These are phyloP conservation scores for Pseudonectria buxi DNA, from an alignment of 2,329 filamentous ascomycete genomes.

Conservation along the genomic window DNA sequence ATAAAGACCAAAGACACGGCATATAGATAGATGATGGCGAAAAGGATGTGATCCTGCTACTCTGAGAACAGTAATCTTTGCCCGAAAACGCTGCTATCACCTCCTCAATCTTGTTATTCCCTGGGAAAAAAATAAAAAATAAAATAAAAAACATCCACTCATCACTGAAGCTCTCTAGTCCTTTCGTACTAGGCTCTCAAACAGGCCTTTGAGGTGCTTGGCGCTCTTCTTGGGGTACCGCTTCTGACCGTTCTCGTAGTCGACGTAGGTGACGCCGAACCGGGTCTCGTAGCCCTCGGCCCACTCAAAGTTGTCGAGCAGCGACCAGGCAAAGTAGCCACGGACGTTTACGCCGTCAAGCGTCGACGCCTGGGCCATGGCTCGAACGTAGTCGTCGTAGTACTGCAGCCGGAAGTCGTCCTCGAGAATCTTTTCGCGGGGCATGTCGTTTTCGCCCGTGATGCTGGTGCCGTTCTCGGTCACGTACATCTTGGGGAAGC, in stretches of 20 bases:
- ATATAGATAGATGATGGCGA: no score
- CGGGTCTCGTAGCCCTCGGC: slow-evolving; percentile 85
- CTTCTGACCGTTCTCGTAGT: slow-evolving; percentile 74
- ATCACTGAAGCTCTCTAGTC: no score
- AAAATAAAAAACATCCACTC: no score
- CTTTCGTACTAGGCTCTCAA: slow-evolving; percentile 64
- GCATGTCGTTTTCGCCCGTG: slow-evolving; percentile 73
- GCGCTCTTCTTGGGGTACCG: slow-evolving; percentile 81
- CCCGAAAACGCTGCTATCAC: no score
- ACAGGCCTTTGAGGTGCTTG: slow-evolving; percentile 61
- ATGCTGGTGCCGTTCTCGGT: slow-evolving; percentile 85
- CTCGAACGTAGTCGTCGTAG: slow-evolving; percentile 69
- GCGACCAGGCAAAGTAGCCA: slow-evolving; percentile 80
- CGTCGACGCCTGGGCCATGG: slow-evolving; percentile 65
- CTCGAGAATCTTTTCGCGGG: slow-evolving; percentile 62
- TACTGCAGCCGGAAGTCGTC: slow-evolving; percentile 79
- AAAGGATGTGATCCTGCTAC: no score
- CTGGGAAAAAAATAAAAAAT: no score
- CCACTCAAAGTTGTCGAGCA: slow-evolving; percentile 90
- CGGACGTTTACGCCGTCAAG: slow-evolving; percentile 71
- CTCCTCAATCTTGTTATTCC: neutral
- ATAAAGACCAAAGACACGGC: no score
- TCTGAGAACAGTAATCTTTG: no score
- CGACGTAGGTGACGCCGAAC: slow-evolving; percentile 78
- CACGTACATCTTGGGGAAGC: slow-evolving; percentile 71